Base-by-base conservation (phyloP, 108 stramenopile genomes). In the Poteriospumella lacustris region DNA sequence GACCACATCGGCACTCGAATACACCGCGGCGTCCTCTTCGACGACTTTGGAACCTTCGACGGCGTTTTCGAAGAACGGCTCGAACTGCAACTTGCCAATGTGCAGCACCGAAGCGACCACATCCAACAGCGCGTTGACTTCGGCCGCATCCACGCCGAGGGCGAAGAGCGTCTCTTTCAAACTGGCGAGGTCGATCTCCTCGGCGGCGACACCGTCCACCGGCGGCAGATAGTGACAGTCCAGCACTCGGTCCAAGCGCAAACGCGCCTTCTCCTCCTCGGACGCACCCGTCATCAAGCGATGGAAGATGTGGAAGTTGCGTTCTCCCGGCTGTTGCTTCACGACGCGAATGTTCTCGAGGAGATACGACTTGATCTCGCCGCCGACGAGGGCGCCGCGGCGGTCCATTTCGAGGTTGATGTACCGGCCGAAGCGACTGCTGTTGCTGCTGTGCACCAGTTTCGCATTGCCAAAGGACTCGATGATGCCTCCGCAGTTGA, bases 21-120 rank as follows among this genome's bases (percentile, higher is more conserved):
- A 52, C n/a, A n/a, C n/a, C n/a, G n/a, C n/a, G n/a, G n/a, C n/a
- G n/a, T n/a, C n/a, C n/a, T n/a, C n/a, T n/a, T n/a, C n/a, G n/a
- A n/a, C 84, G 42, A 92, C 85, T 0, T 41, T 58, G 41, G 91
- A 86, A 24, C 81, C 77, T 43, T 91, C 92, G n/a, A n/a, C n/a
- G n/a, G n/a, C n/a, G 64, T 91, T 88, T 70, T 91, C 85, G 67
- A 81, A 75, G 38, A 84, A 75, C 58, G 84, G 89, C 41, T 91
- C 89, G 79, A 97, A 95, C 1, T 86, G 79, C 1, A 95, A 79
- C 72, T 97, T 94, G 5, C 94, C 96, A 15, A 95, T 79, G 56
- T 92, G 91, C 68, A 97, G 69, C 39, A 94, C 92, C 0, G 90
- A 86, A 28, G 86, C 90, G 31, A 96, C 86, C 19, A 91, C 86